Conservation (phyloP, 2,329 filamentous ascomycete species). For the Zelopaecilomyces penicillatus region DNA sequence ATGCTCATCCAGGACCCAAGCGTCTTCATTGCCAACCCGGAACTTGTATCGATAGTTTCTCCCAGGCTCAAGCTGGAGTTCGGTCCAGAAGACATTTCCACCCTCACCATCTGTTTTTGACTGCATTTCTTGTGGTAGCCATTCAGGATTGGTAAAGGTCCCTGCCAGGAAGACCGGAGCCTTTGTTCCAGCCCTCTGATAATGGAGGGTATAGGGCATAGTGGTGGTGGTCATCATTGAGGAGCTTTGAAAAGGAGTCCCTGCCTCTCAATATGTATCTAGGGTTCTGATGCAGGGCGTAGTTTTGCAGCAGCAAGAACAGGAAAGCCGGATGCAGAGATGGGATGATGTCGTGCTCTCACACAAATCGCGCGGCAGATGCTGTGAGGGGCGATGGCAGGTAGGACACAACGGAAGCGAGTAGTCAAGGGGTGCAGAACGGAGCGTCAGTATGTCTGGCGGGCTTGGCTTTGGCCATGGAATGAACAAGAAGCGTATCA, state of each 20-base stretch:
- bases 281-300: neutral
- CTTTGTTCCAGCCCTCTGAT: constrained; percentile 47
- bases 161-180: constrained; percentile 66
- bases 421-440: too few relatives aligned
- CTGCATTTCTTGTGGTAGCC: constrained; percentile 60
- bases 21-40: constrained; percentile 55
- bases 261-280: neutral
- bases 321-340: too few relatives aligned
- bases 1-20: constrained; percentile 61
- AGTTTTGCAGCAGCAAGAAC: too few relatives aligned
- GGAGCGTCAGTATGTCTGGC: too few relatives aligned
- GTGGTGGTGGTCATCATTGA: constrained; percentile 15
- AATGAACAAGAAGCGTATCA: too few relatives aligned
- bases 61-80: constrained; percentile 45
- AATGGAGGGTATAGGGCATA: constrained; percentile 49
- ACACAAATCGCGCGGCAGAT: too few relatives aligned
- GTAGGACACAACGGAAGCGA: too few relatives aligned
- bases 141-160: constrained; percentile 58
- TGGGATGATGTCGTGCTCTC: too few relatives aligned
- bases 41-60: constrained; percentile 69
- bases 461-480: too few relatives aligned
- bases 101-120: constrained; percentile 39
- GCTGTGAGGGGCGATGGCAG: too few relatives aligned
- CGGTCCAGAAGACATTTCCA: constrained; percentile 50
- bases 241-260: neutral